phyloP scores from a whole-genome alignment of 2,329 filamentous ascomycete species.

The Phyllosticta citriasiana region DNA sequence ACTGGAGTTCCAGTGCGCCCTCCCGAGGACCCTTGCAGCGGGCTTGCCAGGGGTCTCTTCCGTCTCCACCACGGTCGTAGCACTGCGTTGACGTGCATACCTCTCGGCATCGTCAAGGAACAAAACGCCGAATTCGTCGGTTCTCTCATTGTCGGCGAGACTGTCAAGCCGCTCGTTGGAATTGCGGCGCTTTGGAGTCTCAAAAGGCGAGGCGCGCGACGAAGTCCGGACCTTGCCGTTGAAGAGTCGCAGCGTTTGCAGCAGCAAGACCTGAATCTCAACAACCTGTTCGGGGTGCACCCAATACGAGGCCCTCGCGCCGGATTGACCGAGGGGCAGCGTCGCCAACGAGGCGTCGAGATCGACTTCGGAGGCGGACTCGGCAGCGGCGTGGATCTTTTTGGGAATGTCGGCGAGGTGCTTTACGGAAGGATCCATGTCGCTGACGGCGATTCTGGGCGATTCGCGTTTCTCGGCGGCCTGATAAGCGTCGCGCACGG shows the following conservation, averaged over 20 bases:
- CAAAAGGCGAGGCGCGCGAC: constrained; percentile 14
- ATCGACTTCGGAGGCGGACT: constrained; percentile 32
- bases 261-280: constrained; percentile 42
- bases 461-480: constrained; percentile 12
- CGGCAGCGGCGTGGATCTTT: constrained; percentile 29
- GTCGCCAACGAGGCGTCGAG: constrained; percentile 42
- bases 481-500: constrained; percentile 36
- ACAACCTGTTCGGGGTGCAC: constrained; percentile 45
- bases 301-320: constrained; percentile 42
- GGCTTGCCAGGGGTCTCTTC: constrained; percentile 24
- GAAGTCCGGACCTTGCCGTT: constrained; percentile 14
- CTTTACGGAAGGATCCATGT: background rate
- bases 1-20: constrained; percentile 25
- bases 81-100: constrained; percentile 37
- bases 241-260: constrained; percentile 39
- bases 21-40: constrained; percentile 23
- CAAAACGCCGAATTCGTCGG: constrained; percentile 30
- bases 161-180: constrained; percentile 19
- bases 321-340: constrained; percentile 35
- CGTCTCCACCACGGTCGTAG: constrained; percentile 33
- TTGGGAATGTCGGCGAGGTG: constrained; percentile 11
- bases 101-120: constrained; percentile 39
- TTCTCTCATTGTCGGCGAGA: constrained; percentile 18
- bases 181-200: constrained; percentile 18
- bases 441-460: constrained; percentile 10